Conservation (phyloP, 164 flowering plant genomes). For the Sextonia rubra region DNA sequence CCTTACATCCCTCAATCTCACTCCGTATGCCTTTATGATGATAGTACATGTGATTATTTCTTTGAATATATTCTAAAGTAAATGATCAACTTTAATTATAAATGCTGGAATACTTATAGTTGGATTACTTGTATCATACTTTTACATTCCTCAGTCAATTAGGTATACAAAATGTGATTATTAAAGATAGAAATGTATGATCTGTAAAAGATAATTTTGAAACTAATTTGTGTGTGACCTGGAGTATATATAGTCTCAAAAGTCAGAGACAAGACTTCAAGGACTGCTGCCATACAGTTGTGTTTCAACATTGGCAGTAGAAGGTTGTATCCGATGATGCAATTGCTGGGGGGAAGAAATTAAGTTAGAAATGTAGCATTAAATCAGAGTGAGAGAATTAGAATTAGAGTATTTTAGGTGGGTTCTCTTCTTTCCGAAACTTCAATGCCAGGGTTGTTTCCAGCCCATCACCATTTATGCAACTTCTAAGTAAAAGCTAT, state of each 20-base stretch:
- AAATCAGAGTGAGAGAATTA: not conserved
- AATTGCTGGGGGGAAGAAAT: not conserved
- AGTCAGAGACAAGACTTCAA: constrained; percentile 44
- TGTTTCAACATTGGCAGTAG: constrained; percentile 43
- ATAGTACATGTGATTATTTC: too few species aligned
- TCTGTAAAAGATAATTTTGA: not conserved
- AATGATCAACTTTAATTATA: too few species aligned
- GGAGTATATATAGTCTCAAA: constrained; percentile 48
- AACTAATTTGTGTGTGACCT: constrained; percentile 49
- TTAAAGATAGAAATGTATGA: not conserved
- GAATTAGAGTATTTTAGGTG: not conserved
- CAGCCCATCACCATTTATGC: not conserved
- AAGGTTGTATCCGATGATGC: constrained; percentile 28
- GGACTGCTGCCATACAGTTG: constrained; percentile 53
- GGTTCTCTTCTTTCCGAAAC: not conserved
- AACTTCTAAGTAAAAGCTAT: too few species aligned
- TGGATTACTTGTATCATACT: too few species aligned
- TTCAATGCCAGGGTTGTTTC: not conserved
- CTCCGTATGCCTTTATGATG: too few species aligned
- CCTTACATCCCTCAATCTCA: too few species aligned
- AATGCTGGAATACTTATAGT: too few species aligned
- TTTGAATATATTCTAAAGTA: too few species aligned
- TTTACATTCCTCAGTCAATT: not conserved
- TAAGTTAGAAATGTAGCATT: not conserved
- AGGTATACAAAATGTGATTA: not conserved